These are phyloP conservation scores for Sungouiozyma ichnusensis DNA, from an alignment of 805 yeast genomes.

Conservation along the genomic window DNA sequence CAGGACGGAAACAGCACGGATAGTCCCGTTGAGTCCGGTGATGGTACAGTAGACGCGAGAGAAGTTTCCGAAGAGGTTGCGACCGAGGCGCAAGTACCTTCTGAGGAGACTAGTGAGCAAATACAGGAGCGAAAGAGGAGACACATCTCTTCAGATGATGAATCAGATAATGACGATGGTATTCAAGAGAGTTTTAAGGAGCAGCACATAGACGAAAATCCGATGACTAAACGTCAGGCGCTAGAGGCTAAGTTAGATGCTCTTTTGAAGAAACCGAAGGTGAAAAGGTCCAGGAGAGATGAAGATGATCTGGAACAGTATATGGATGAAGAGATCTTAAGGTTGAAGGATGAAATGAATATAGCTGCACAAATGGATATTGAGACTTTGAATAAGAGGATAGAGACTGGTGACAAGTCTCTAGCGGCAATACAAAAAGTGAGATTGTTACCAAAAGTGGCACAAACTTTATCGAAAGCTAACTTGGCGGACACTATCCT, in stretches of 20 bases:
- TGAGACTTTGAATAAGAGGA: slow-evolving; percentile 37
- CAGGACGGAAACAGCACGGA: too few species aligned
- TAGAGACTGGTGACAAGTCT: slow-evolving; percentile 28
- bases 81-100: too few species aligned
- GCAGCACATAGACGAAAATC: slow-evolving; percentile 7
- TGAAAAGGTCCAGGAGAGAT: slow-evolving; percentile 57
- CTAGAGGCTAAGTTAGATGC: slow-evolving; percentile 75
- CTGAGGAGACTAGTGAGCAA: not conserved
- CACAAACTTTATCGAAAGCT: slow-evolving; percentile 63
- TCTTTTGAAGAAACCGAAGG: slow-evolving; percentile 55
- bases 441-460: slow-evolving; percentile 69
- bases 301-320: slow-evolving; percentile 91
- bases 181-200: slow-evolving; percentile 6
- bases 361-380: slow-evolving; percentile 71
- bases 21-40: too few species aligned
- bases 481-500: slow-evolving; percentile 83
- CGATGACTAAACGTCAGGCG: slow-evolving; percentile 50
- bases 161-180: slow-evolving; percentile 7
- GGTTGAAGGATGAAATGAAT: slow-evolving; percentile 81
- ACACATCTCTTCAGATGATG: slow-evolving; percentile 19
- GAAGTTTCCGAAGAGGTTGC: not conserved
- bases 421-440: slow-evolving; percentile 51
- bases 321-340: slow-evolving; percentile 84
- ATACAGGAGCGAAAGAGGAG: slow-evolving; percentile 19
- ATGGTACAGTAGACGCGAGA: too few species aligned